phyloP scores from a whole-genome alignment of 1,139 yeast species.

The Trichomonascaceae sp. region DNA sequence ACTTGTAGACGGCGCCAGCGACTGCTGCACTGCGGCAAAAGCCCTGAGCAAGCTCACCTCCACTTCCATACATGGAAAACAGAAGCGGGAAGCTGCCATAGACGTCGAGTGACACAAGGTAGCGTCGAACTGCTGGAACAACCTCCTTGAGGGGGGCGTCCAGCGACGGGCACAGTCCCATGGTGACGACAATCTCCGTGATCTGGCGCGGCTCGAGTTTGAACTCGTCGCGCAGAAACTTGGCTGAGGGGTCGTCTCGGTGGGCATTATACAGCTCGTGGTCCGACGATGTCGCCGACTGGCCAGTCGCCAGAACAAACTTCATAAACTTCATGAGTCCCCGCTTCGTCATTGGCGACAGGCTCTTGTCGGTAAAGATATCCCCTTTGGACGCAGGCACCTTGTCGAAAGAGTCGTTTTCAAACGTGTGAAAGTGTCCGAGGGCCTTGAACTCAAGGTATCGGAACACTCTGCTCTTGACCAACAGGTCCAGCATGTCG shows the following conservation, averaged over 20 bases:
- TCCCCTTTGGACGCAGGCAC: constrained; percentile 77
- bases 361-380: constrained; percentile 78
- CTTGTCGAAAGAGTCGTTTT: constrained; percentile 79
- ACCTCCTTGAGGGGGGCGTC: constrained; percentile 24
- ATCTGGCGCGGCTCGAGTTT: constrained; percentile 62
- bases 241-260: constrained; percentile 40
- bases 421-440: constrained; percentile 80
- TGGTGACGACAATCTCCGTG: constrained; percentile 70
- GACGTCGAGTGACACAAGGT: constrained; percentile 74
- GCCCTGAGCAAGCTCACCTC: constrained; percentile 93
- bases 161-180: constrained; percentile 60
- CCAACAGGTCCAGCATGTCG: constrained; percentile 62
- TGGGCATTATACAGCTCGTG: constrained; percentile 40
- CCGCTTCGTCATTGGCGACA: constrained; percentile 67
- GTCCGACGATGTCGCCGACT: constrained; percentile 15
- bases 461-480: constrained; percentile 76
- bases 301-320: constrained; percentile 57
- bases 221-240: constrained; percentile 50
- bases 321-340: constrained; percentile 85
- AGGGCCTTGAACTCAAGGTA: constrained; percentile 87
- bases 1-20: constrained; percentile 88
- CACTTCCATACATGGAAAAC: constrained; percentile 88
- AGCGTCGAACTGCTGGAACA: constrained; percentile 60
- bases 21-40: constrained; percentile 97
- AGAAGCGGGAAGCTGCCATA: constrained; percentile 91